Evolutionary conservation across 2,329 filamentous ascomycete species (phyloP), one percentile per base, ranked within the genome.

Genomic region (Dothiorella sarmentorum): DNA sequence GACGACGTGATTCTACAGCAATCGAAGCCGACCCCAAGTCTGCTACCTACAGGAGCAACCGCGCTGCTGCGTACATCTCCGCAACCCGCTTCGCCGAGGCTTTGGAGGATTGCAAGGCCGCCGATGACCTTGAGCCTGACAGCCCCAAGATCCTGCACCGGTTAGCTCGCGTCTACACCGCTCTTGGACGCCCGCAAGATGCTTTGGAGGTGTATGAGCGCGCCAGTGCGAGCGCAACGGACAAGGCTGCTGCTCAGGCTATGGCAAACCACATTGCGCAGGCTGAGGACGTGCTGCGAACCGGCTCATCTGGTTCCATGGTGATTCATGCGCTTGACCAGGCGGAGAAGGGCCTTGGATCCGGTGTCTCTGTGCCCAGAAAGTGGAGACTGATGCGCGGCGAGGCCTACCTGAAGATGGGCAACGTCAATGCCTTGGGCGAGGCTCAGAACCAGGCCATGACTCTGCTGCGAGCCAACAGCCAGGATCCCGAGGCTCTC

Each of bases 401-500:
- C 60, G 90, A 96, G 75, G 93, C 93, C 9, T 90, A 95, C 69
- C 76, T 99, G 61, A 93, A 92, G 77, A 95, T 97, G 87, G 91
- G 89, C 61, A 91, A 90, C 62, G 83, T 86, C 60, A 97, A 97
- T 75, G 87, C 91, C 10, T 79, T 96, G 7, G 92, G 91, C 31
- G 92, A 97, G 73, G 93, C 91, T 4, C 91, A 96, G 75, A 95
- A 92, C 70, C 85, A 97, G 57, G 91, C 91, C 67, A 96, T 97
- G 85, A 84, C 84, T 2, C 76, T 99, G 66, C 80, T 99, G 62
- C 85, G 94, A 56, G 81, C 83, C 69, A 97, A 97, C 78, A 91
- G 81, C 72, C 88, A 93, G 71, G 94, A 99, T 69, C 92, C 94
- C 1, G 94, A 99, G 76, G 94, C 93, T 1, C 79, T 99, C 63